Conservation (phyloP, 225 moss, liverwort and hornwort species). For the Straminergon stramineum region DNA sequence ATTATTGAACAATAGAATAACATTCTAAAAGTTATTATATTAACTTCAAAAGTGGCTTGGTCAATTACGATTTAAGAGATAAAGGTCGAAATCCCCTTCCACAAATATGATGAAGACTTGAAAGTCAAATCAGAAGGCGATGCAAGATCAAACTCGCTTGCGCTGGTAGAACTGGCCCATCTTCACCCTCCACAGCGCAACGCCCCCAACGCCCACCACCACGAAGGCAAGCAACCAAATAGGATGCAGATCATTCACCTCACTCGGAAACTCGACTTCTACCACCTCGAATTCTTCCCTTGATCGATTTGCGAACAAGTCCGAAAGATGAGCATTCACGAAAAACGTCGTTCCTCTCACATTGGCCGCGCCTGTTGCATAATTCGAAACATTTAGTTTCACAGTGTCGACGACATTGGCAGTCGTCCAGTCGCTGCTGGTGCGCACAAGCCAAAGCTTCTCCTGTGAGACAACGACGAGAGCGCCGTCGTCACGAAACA, state of each 20-base stretch:
- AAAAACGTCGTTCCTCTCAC: slow-evolving; percentile 13
- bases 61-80: too few species aligned
- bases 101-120: neutral
- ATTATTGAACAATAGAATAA: neutral
- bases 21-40: neutral
- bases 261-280: slow-evolving; percentile 43
- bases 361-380: slow-evolving; percentile 23
- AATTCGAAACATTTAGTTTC: slow-evolving; percentile 10
- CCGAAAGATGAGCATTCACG: slow-evolving; percentile 4
- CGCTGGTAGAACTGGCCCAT: slow-evolving; percentile 45
- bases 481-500: slow-evolving; percentile 31
- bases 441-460: slow-evolving; percentile 41
- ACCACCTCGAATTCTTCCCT: slow-evolving; percentile 33
- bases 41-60: too few species aligned
- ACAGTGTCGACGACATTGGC: slow-evolving; percentile 35
- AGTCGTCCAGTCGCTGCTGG: slow-evolving; percentile 30
- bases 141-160: slow-evolving; percentile 29
- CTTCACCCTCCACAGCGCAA: slow-evolving; percentile 46
- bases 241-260: slow-evolving; percentile 10
- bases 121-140: neutral
- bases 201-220: slow-evolving; percentile 7
- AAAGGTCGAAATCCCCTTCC: neutral
- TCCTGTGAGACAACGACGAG: slow-evolving; percentile 49
- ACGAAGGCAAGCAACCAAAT: slow-evolving; percentile 20
- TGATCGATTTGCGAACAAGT: neutral